Evolutionary conservation across 2,329 filamentous ascomycete species (phyloP), one percentile per base, ranked within the genome.

Genomic region (Hypocrella siamensis): DNA sequence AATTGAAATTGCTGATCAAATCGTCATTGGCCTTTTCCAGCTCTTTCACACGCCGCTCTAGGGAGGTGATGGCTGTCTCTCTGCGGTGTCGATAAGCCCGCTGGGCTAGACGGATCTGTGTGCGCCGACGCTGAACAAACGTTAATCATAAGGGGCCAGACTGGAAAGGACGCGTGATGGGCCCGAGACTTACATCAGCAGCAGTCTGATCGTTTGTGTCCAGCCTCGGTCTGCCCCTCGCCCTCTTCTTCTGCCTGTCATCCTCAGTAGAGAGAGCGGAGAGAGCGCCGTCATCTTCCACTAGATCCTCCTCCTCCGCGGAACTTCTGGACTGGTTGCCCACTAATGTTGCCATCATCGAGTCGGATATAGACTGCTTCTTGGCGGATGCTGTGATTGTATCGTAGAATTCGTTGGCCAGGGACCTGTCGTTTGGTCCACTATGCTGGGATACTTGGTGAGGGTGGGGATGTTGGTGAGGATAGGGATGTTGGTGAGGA

Each of bases 61-160:
- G 63, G 1, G 70, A 72, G 18, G 72, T 67, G 34, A 93, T 88
- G 5, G 80, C 79, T 16, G 69, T 77, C 47, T 93, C 85, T 54
- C 93, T 93, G 31, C 85, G 75, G 45, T 79, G 73, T 12, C 85
- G 73, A 47, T 93, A 93, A 1, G 83, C 83, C 41, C 84, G 65
- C 51, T 93, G 85, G 2, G 85, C 85, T 33, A 88, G 67, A 17
- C 85, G 75, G 40, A 93, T 90, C 49, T 93, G 85, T 5, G 82
- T 88, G 33, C 85, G 71, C 32, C 85, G 78, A 38, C 83, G 77
- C 79, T 81, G 26, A 26, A n/a, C 18, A 22, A 7, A 6, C 19
- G 22, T 30, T 16, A 28, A 19, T 16, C 17, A 21, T 18, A 28
- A 26, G 24, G 31, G 32, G 17, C 18, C 15, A 10, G 15, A 15